phyloP scores from a whole-genome alignment of 2,329 filamentous ascomycete species.

The Fusarium gaditjirri region DNA sequence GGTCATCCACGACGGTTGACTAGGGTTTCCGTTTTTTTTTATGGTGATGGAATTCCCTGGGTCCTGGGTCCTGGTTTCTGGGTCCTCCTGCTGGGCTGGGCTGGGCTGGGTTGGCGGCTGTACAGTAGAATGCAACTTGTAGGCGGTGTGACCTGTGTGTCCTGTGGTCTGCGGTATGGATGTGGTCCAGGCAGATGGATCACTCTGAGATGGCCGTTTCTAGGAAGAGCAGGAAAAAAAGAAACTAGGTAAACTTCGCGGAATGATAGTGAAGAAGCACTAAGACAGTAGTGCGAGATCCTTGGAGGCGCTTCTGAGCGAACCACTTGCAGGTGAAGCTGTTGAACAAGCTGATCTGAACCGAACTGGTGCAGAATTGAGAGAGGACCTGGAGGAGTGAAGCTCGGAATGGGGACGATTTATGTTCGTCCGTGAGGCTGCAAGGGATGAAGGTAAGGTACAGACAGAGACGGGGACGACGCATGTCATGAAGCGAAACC shows the following conservation, averaged over 20 bases:
- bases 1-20: slow-evolving; percentile 44
- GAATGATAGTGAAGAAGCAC: slow-evolving; percentile 44
- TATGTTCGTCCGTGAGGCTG: slow-evolving; percentile 47
- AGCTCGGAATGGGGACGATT: slow-evolving; percentile 43
- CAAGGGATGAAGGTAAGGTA: slow-evolving; percentile 36
- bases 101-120: neutral
- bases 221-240: slow-evolving; percentile 28
- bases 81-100: slow-evolving; percentile 36
- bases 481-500: slow-evolving; percentile 44
- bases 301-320: slow-evolving; percentile 40
- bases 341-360: slow-evolving; percentile 39
- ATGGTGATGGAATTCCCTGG: slow-evolving; percentile 44
- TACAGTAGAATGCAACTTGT: slow-evolving; percentile 19
- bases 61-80: slow-evolving; percentile 39
- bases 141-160: slow-evolving; percentile 45
- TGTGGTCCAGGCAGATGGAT: slow-evolving; percentile 42
- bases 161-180: slow-evolving; percentile 33
- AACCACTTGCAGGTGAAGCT: slow-evolving; percentile 41
- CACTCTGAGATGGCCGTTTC: slow-evolving; percentile 41
- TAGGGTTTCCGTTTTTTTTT: slow-evolving; percentile 43
- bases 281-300: slow-evolving; percentile 41
- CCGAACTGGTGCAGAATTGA: slow-evolving; percentile 35
- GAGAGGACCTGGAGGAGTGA: slow-evolving; percentile 23
- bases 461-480: slow-evolving; percentile 24
- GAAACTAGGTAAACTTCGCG: slow-evolving; percentile 24